Percentiles rank a stretch among this genome's conserved stretches.
phyloP scores from a whole-genome alignment of 202 grass and related monocot species.

The Thinopyrum obtusiflorum region DNA sequence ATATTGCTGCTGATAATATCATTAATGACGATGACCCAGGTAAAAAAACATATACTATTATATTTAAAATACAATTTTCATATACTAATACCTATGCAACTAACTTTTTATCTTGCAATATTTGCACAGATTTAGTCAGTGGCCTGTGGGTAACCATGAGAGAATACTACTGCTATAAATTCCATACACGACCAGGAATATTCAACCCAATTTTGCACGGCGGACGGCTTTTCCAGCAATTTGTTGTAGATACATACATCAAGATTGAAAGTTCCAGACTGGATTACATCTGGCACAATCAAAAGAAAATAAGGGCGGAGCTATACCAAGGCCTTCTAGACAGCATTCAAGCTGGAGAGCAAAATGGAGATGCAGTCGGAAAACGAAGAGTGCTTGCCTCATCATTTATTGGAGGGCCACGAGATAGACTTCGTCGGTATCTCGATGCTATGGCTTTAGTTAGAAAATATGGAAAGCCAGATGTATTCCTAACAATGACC shows the following conservation, averaged over 20 bases:
- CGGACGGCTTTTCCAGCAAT: neutral
- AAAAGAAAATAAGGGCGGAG: neutral
- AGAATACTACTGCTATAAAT: neutral
- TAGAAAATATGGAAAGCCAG: no score
- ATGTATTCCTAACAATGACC: neutral
- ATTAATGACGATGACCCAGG: neutral
- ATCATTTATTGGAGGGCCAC: neutral
- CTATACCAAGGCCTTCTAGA: neutral
- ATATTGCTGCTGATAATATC: neutral
- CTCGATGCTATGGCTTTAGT: no score
- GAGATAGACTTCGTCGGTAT: no score
- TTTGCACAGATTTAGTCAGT: neutral
- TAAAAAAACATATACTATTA: neutral
- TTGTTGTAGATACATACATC: neutral
- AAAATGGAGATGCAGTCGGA: neutral
- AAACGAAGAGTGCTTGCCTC: neutral
- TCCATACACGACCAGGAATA: neutral
- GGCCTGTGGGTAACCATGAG: neutral
- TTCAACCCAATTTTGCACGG: neutral
- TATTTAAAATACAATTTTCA: no score
- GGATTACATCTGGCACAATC: neutral
- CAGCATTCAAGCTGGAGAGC: neutral
- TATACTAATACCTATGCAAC: no score
- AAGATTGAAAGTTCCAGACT: neutral
- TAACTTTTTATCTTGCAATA: neutral